These are phyloP conservation scores for Penicillium egyptiacum DNA, from an alignment of 495 filamentous ascomycete genomes.

Conservation along the genomic window DNA sequence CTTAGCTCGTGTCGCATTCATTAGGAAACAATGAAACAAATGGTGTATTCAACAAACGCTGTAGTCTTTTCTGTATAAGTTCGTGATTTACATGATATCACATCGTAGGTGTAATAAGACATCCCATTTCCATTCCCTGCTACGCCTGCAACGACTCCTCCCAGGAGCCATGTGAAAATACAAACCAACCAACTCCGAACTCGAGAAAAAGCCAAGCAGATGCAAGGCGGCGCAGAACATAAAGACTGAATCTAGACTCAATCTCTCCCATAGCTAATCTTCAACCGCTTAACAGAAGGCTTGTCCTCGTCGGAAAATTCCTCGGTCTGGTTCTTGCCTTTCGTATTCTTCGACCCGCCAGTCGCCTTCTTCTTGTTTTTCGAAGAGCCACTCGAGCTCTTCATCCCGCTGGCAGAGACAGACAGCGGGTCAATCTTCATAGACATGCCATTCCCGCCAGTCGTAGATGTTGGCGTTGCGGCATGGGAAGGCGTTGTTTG, in stretches of 20 bases:
- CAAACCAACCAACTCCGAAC: constrained; percentile 17
- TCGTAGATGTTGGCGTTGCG: constrained; percentile 48
- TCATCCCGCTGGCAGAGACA: constrained; percentile 22
- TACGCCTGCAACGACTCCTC: constrained; percentile 8
- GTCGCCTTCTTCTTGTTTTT: constrained; percentile 49
- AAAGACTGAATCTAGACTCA: constrained; percentile 18
- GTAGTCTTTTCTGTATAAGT: constrained; percentile 14
- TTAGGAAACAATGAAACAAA: neutral
- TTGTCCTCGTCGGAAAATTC: constrained; percentile 47
- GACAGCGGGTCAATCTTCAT: constrained; percentile 31
- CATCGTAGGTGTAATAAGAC: constrained; percentile 5
- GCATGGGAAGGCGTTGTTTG: constrained; percentile 53
- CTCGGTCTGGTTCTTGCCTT: constrained; percentile 38
- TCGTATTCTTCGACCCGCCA: constrained; percentile 33
- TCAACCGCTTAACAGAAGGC: constrained; percentile 49
- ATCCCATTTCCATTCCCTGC: constrained; percentile 5
- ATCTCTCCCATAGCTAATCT: constrained; percentile 52
- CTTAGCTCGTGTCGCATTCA: neutral
- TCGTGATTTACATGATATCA: constrained; percentile 28
- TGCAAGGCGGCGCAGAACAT: neutral
- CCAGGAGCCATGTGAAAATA: constrained; percentile 11
- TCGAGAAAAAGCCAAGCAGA: constrained; percentile 14
- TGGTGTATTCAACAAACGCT: constrained; percentile 6
- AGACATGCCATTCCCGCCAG: constrained; percentile 32
- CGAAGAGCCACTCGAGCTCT: constrained; percentile 28